Conservation (phyloP, 2,329 filamentous ascomycete genomes). For the Verticillium zaregamsianum region DNA sequence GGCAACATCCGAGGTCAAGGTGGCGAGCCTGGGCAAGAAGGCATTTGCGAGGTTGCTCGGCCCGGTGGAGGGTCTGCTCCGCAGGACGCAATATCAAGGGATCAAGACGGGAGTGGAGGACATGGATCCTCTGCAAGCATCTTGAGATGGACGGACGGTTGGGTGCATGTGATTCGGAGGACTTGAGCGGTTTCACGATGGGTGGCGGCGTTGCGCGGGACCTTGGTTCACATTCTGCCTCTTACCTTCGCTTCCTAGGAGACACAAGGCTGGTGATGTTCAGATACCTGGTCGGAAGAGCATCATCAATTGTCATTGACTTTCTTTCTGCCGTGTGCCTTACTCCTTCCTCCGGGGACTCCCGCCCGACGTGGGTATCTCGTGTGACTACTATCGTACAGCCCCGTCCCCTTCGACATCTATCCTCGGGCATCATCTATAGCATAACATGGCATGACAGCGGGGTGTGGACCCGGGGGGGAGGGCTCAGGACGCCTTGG, state of each 20-base stretch:
- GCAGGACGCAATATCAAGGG: constrained; percentile 64
- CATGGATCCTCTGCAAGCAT: constrained; percentile 58
- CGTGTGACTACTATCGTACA: constrained; percentile 18
- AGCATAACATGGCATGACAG: not conserved
- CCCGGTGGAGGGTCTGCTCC: constrained; percentile 91
- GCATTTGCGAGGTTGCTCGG: constrained; percentile 92
- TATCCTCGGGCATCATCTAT: not conserved
- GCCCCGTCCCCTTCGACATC: constrained; percentile 17
- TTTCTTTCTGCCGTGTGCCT: not conserved
- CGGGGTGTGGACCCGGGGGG: not conserved
- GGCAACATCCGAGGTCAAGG: constrained; percentile 82
- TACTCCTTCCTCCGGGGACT: not conserved
- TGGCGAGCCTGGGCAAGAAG: constrained; percentile 86
- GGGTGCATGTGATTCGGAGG: constrained; percentile 3
- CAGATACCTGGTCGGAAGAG: constrained; percentile 24
- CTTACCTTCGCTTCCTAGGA: constrained; percentile 29
- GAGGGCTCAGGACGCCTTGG: not conserved
- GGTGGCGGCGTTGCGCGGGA: constrained; percentile 18
- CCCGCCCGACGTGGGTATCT: not conserved
- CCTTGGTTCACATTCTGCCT: constrained; percentile 6
- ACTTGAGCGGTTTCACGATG: constrained; percentile 5
- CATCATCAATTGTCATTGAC: constrained; percentile 2
- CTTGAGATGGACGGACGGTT: constrained; percentile 6
- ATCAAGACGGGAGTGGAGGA: constrained; percentile 60
- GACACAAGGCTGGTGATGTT: constrained; percentile 28